These are phyloP conservation scores for Salix koriyanagi DNA, from an alignment of 345 rosid genomes.

Conservation along the genomic window DNA sequence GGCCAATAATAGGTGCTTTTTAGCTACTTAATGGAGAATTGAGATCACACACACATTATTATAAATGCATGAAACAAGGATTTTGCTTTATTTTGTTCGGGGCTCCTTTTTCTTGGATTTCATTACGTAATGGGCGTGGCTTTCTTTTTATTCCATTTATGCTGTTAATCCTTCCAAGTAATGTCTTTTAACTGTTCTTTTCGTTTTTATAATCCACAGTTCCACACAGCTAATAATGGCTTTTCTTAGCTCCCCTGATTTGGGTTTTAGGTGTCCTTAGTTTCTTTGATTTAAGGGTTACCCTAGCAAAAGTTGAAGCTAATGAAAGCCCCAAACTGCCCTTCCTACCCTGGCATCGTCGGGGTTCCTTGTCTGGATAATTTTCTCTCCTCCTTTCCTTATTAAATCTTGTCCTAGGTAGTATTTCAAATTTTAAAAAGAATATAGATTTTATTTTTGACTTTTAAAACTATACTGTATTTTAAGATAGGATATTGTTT, in stretches of 20 bases:
- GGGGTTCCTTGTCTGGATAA: too few relatives aligned
- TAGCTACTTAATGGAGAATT: constrained; percentile 1
- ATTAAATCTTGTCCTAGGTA: too few relatives aligned
- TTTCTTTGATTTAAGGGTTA: neutral
- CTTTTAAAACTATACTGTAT: too few relatives aligned
- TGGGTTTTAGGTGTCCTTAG: neutral
- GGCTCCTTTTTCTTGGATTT: neutral
- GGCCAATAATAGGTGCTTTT: constrained; percentile 12
- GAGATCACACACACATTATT: neutral
- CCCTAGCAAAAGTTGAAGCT: neutral
- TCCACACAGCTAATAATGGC: too few relatives aligned
- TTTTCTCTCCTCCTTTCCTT: too few relatives aligned
- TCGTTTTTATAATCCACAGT: too few relatives aligned
- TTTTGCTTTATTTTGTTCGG: constrained; percentile 13
- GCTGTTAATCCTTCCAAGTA: neutral
- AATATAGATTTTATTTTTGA: too few relatives aligned
- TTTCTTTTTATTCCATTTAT: constrained; percentile 21
- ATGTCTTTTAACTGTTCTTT: neutral
- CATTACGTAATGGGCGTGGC: constrained; percentile 1
- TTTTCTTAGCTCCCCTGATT: neutral
- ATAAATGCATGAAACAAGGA: neutral
- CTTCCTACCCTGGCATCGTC: neutral
- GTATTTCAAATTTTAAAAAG: too few relatives aligned
- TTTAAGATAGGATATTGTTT: too few relatives aligned
- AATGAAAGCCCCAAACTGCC: neutral